A percentile compares a stretch with the other conserved stretches of the same genome.
These are phyloP conservation scores for Synchytrium microbalum DNA, from an alignment of 371 early-diverging fungal genomes.

Conservation along the genomic window DNA sequence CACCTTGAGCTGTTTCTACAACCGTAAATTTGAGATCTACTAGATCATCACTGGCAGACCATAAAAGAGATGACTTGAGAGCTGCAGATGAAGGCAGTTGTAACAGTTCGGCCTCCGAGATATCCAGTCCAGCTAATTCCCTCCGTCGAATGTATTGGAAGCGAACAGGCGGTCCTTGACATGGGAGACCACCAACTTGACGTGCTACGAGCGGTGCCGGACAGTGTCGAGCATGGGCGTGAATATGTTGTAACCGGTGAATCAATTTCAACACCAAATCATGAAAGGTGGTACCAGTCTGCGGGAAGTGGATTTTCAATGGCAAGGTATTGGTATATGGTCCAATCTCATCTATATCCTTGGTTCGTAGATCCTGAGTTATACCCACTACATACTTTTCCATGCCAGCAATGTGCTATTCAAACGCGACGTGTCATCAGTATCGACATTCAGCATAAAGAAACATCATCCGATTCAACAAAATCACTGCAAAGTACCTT, in stretches of 20 bases:
- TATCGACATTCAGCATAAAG: not conserved
- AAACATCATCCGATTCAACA: no score
- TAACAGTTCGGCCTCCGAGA: slow-evolving; percentile 1
- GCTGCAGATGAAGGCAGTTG: not conserved
- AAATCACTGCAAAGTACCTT: slow-evolving; percentile 11
- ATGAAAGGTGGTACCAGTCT: not conserved
- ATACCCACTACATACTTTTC: slow-evolving; percentile 38
- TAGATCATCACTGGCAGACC: slow-evolving; percentile 21
- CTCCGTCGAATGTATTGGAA: slow-evolving; percentile 9
- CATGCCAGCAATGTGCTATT: slow-evolving; percentile 31
- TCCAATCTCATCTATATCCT: slow-evolving; percentile 16
- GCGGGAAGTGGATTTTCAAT: slow-evolving; percentile 29
- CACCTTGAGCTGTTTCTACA: slow-evolving; percentile 19
- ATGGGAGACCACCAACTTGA: slow-evolving; percentile 15
- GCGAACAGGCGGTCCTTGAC: slow-evolving; percentile 19
- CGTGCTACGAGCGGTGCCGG: slow-evolving; percentile 14
- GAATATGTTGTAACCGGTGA: slow-evolving; percentile 14
- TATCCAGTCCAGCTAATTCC: slow-evolving; percentile 22
- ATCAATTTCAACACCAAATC: not conserved
- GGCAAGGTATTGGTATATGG: slow-evolving; percentile 40
- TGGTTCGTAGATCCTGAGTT: slow-evolving; percentile 19
- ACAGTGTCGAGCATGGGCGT: slow-evolving; percentile 26
- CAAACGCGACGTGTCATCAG: not conserved
- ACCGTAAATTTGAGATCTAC: slow-evolving; percentile 32
- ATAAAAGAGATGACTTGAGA: slow-evolving; percentile 14